Percentiles rank a stretch among this genome's conserved stretches.
Evolutionary conservation across 352 stramenopile genomes (phyloP).

Genomic region (Pythium aquatile): DNA sequence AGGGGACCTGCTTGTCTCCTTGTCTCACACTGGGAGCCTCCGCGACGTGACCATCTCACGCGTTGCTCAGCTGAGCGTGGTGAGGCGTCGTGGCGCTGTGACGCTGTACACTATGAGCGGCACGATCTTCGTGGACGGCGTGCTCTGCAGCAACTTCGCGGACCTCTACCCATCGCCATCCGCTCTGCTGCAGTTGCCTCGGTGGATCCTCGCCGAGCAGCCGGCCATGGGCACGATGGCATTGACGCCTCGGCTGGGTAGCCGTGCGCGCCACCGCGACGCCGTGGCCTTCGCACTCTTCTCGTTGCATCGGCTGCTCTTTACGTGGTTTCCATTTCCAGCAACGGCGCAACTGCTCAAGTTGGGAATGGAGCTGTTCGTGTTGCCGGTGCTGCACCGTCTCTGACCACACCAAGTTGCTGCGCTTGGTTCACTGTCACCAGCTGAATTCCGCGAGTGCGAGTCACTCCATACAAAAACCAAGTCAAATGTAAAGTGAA

Average conservation of each 20-base stretch:
- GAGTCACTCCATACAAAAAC: slow-evolving; percentile 9
- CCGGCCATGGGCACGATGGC: background rate
- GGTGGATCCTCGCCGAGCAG: background rate
- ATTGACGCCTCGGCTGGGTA: background rate
- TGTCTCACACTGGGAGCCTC: background rate
- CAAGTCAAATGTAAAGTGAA: slow-evolving; percentile 10
- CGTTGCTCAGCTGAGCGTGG: slow-evolving; percentile 31
- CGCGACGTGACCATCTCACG: slow-evolving; percentile 10
- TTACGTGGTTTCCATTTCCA: slow-evolving; percentile 46
- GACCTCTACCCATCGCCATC: slow-evolving; percentile 48
- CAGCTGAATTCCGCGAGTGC: slow-evolving; percentile 6
- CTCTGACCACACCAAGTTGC: slow-evolving; percentile 15
- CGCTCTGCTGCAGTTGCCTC: background rate
- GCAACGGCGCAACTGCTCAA: slow-evolving; percentile 41
- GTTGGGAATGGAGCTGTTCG: slow-evolving; percentile 40
- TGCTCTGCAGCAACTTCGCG: slow-evolving; percentile 78
- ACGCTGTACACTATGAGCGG: slow-evolving; percentile 70
- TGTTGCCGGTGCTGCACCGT: slow-evolving; percentile 42
- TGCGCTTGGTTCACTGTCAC: background rate
- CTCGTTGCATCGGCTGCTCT: slow-evolving; percentile 43
- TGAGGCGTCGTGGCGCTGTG: slow-evolving; percentile 31
- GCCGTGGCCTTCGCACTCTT: slow-evolving; percentile 50
- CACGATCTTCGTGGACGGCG: slow-evolving; percentile 64
- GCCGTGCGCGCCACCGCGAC: slow-evolving; percentile 21
- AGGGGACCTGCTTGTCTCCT: slow-evolving; percentile 48